A percentile compares a stretch with the other conserved stretches of the same genome.
Evolutionary conservation across 2,329 filamentous ascomycete species (phyloP).

Genomic region (Trichoderma brevicompactum): DNA sequence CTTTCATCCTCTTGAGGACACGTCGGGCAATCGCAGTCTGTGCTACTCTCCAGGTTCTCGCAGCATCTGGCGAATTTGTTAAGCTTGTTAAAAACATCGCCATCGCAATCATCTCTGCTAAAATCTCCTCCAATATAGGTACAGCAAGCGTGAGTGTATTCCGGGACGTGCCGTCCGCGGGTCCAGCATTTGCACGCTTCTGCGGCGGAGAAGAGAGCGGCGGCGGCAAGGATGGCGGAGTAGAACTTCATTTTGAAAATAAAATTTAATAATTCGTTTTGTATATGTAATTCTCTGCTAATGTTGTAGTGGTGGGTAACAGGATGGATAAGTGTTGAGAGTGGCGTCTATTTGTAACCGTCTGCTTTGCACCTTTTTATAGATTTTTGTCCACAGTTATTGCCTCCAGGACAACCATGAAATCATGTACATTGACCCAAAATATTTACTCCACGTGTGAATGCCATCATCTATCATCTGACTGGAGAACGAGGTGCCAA

Average conservation of each 20-base stretch:
- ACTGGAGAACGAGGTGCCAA: background rate
- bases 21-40: background rate
- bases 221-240: background rate
- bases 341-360: background rate
- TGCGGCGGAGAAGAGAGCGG: background rate
- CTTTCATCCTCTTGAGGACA: background rate
- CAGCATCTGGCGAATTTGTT: background rate
- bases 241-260: background rate
- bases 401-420: no score
- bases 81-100: background rate
- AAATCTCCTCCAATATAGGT: background rate
- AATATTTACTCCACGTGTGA: no score
- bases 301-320: background rate
- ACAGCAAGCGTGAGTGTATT: slow-evolving; percentile 1
- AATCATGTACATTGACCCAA: no score
- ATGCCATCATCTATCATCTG: background rate
- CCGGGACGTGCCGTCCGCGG: background rate
- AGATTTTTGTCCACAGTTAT: background rate
- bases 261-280: background rate
- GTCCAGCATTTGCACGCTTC: slow-evolving; percentile 6
- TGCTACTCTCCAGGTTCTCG: background rate
- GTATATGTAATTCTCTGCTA: no score
- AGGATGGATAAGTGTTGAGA: background rate
- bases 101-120: background rate
- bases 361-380: background rate